Conservation (phyloP, 768 basidiomycete genomes). For the Omphalotus guepiniiformis region DNA sequence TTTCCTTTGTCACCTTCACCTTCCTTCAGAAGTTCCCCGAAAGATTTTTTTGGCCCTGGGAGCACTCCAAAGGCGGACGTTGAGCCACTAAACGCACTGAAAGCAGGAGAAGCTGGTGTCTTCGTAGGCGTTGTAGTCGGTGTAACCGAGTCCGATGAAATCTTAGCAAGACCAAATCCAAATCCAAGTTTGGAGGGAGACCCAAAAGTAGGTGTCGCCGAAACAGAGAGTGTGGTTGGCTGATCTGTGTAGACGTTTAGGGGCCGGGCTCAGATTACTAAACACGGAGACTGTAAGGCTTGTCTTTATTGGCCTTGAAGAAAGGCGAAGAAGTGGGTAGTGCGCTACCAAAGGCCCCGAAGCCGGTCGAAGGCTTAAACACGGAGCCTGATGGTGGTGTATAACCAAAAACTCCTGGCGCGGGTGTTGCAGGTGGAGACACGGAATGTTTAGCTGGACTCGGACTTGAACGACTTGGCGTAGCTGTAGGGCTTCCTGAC, state of each 20-base stretch:
- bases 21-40: slow-evolving; percentile 54
- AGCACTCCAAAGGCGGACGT: slow-evolving; percentile 39
- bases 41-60: slow-evolving; percentile 45
- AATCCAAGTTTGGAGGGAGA: slow-evolving; percentile 18
- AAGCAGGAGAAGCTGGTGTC: slow-evolving; percentile 33
- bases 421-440: slow-evolving; percentile 18
- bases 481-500: too few species aligned
- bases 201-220: slow-evolving; percentile 34
- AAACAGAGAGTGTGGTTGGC: slow-evolving; percentile 15
- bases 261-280: slow-evolving; percentile 12
- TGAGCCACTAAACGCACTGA: slow-evolving; percentile 47
- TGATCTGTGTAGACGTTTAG: slow-evolving; percentile 12
- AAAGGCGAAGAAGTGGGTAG: slow-evolving; percentile 49
- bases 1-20: slow-evolving; percentile 8
- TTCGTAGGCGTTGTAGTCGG: slow-evolving; percentile 18
- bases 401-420: slow-evolving; percentile 36
- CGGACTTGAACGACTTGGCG: background rate
- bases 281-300: slow-evolving; percentile 36
- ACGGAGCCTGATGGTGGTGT: slow-evolving; percentile 30
- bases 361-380: slow-evolving; percentile 35
- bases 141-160: slow-evolving; percentile 15
- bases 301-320: slow-evolving; percentile 31
- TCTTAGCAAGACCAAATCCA: slow-evolving; percentile 27
- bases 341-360: slow-evolving; percentile 40
- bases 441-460: slow-evolving; percentile 17